A percentile compares a stretch with the other conserved stretches of the same genome.
These are phyloP conservation scores for Fusarium newnesense DNA, from an alignment of 2,329 filamentous ascomycete species.

Conservation along the genomic window DNA sequence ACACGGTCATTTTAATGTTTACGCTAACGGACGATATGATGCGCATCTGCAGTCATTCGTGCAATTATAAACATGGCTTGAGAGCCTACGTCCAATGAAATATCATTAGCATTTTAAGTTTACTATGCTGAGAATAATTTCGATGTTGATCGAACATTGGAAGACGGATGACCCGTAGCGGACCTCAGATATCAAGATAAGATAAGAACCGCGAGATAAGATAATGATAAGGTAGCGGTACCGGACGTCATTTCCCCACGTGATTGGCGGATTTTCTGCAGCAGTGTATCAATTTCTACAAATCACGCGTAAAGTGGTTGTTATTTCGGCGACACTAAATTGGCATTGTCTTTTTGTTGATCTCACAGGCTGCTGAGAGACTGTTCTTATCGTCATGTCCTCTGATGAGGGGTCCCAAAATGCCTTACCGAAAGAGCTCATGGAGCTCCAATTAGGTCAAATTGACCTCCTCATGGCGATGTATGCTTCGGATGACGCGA, in stretches of 20 bases:
- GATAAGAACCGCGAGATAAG: background rate
- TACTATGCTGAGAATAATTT: background rate
- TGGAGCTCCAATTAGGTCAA: constrained; percentile 59
- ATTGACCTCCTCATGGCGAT: constrained; percentile 64
- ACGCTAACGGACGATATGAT: background rate
- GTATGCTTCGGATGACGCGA: constrained; percentile 56
- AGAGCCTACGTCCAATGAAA: background rate
- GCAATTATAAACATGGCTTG: background rate
- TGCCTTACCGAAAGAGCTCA: constrained; percentile 53
- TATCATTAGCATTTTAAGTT: background rate
- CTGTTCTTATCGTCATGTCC: background rate
- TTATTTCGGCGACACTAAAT: no score
- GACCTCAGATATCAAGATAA: background rate
- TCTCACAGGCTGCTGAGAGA: rapidly evolving
- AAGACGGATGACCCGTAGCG: no score
- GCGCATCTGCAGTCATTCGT: background rate
- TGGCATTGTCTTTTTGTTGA: rapidly evolving
- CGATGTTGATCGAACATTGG: background rate
- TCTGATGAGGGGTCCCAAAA: background rate
- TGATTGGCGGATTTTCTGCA: constrained; percentile 3
- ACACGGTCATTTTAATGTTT: background rate
- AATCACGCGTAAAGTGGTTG: constrained; percentile 9
- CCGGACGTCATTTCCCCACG: background rate
- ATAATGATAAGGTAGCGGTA: background rate
- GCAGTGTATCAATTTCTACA: background rate